phyloP scores from a whole-genome alignment of 352 stramenopile genomes.

The Phytopythium delawarense region DNA sequence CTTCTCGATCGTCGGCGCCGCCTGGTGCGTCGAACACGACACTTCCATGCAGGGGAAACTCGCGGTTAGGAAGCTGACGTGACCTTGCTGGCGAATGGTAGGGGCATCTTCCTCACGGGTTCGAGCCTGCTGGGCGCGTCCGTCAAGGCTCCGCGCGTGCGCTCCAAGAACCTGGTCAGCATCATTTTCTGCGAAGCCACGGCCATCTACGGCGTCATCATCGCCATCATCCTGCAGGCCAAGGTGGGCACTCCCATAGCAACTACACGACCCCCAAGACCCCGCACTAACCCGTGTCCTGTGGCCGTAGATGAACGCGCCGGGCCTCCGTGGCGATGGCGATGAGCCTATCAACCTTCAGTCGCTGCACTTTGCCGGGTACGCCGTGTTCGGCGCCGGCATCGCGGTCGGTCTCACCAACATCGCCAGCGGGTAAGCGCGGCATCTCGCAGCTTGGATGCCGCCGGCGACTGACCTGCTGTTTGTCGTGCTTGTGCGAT shows the following conservation, averaged over 20 bases:
- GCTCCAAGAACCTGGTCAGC: conserved; percentile 99
- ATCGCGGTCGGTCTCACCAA: conserved; percentile 98
- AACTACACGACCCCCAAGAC: not conserved
- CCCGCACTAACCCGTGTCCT: not conserved
- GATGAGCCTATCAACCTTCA: conserved; percentile 75
- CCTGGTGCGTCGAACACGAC: conserved; percentile 68
- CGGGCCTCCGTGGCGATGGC: conserved; percentile 43
- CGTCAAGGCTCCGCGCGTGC: conserved; percentile 98
- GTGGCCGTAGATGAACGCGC: conserved; percentile 63
- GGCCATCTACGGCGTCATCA: conserved; percentile 99
- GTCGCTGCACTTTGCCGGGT: conserved; percentile 94
- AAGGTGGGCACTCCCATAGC: conserved; percentile 67
- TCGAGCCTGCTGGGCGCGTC: conserved; percentile 96
- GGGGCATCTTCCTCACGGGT: conserved; percentile 92
- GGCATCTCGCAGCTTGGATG: not conserved
- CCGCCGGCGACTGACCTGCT: not conserved
- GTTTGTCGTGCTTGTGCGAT: not conserved
- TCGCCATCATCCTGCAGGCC: conserved; percentile 99
- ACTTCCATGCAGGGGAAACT: not conserved
- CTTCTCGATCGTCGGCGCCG: conserved; percentile 96
- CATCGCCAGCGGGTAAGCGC: conserved; percentile 89
- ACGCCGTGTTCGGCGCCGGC: conserved; percentile 97
- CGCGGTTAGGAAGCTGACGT: not conserved
- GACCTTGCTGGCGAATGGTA: conserved; percentile 13
- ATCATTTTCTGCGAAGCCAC: conserved; percentile 99